phyloP scores from a whole-genome alignment of 2,329 filamentous ascomycete species.

The Penicillium hesseltinei region DNA sequence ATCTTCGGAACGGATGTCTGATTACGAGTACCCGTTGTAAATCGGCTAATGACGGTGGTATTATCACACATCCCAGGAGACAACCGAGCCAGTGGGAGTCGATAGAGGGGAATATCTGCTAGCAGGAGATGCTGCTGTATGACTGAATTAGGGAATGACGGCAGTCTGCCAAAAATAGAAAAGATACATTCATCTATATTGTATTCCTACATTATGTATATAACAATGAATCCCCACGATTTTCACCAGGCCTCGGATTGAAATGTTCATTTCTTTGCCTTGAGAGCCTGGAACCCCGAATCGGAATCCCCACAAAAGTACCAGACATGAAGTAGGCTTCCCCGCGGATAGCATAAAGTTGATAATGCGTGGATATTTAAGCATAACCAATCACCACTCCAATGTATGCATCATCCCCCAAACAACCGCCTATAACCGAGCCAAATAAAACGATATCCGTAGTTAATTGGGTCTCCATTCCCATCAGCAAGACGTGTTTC shows the following conservation, averaged over 20 bases:
- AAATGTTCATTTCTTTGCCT: not conserved
- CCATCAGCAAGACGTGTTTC: not conserved
- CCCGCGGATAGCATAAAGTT: constrained; percentile 1
- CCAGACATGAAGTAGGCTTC: not conserved
- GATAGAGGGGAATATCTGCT: not conserved
- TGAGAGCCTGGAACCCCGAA: too few relatives aligned
- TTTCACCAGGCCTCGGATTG: not conserved
- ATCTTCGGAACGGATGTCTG: not conserved
- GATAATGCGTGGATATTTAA: not conserved
- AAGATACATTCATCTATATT: not conserved
- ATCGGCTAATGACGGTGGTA: constrained; percentile 6
- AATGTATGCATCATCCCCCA: not conserved
- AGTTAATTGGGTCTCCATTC: too few relatives aligned
- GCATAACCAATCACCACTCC: constrained; percentile 3
- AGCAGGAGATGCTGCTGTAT: not conserved
- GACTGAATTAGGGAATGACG: not conserved
- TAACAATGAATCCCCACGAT: not conserved
- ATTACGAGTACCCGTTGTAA: not conserved
- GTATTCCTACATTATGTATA: not conserved
- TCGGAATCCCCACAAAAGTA: constrained; percentile 2
- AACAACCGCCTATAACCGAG: constrained; percentile 10
- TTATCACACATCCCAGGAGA: not conserved
- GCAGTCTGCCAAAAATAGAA: not conserved
- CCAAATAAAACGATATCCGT: too few relatives aligned
- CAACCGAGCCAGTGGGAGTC: constrained; percentile 4